Evolutionary conservation across 129 eudicot species (phyloP).

Genomic region (Saussurea involucrata): DNA sequence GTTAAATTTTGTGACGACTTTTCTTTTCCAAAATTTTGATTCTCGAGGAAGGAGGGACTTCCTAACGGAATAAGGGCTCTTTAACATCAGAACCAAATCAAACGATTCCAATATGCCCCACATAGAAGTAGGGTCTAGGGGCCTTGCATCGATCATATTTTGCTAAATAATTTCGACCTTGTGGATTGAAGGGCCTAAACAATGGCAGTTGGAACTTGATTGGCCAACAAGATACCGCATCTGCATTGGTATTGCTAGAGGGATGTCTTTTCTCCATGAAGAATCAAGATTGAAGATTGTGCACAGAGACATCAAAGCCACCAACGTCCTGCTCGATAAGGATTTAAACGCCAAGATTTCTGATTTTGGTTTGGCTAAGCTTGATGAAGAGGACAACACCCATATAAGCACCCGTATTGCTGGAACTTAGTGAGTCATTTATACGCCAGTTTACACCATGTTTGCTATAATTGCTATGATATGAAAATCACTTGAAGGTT

Average conservation of each 20-base stretch:
- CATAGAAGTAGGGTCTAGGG: neutral
- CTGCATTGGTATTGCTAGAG: conserved; percentile 64
- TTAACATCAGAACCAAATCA: neutral
- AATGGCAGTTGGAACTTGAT: conserved; percentile 44
- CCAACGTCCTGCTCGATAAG: conserved; percentile 69
- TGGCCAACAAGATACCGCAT: conserved; percentile 71
- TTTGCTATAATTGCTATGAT: neutral
- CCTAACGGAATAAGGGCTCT: neutral
- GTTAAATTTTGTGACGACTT: neutral
- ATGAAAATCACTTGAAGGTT: neutral
- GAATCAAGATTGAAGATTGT: conserved; percentile 73
- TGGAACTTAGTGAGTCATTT: conserved; percentile 66
- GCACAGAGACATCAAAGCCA: conserved; percentile 75
- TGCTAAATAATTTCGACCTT: conserved; percentile 7
- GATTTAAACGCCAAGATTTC: conserved; percentile 64
- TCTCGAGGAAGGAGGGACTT: neutral
- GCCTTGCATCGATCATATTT: neutral
- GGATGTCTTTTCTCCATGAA: conserved; percentile 69
- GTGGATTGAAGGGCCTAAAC: conserved; percentile 44
- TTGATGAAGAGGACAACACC: conserved; percentile 73
- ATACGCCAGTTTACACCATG: neutral
- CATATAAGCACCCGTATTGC: conserved; percentile 78
- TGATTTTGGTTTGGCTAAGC: conserved; percentile 77
- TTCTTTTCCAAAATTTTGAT: neutral
- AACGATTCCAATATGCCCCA: neutral